Evolutionary conservation across 164 flowering plant genomes (phyloP), one percentile per base, ranked within the genome.

Genomic region (Annona squamosa): DNA sequence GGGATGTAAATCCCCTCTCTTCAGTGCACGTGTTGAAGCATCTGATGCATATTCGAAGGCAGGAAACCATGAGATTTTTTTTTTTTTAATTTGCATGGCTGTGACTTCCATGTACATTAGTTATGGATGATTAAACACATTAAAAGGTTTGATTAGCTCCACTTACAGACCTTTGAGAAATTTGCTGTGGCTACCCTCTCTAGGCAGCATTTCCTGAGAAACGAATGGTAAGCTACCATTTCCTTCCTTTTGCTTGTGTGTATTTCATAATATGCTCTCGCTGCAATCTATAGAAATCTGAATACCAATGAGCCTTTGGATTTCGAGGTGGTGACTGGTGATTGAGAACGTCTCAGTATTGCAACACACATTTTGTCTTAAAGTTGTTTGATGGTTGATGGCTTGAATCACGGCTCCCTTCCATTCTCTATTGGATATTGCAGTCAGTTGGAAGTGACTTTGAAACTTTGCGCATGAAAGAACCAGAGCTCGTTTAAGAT

Each of bases 71-170:
- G 19, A 63, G 18, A 19, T n/a, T 63, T 63, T 63, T 63, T 63
- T 17, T 37, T 4, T 63, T 63, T 63, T 63, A 4, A n/a, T 4
- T 63, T 17, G 65, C 26, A 16, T 63, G 26, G 65, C 26, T 19
- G 65, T 17, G 65, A 63, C 18, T 63, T 17, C 65, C 19, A 63
- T 63, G 65, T 63, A 63, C 65, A 63, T 63, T 63, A 63, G 65
- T 63, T 63, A 63, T 63, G 65, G 65, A 63, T 63, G 65, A 63
- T 63, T 63, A 63, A 19, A 63, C 5, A n/a, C 5, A 16, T n/a
- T 16, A 16, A 16, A 19, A 63, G 37, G 37, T 63, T 17, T 63
- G 26, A 63, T 63, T 17, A 63, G 19, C 18, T 63, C 65, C 9
- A 1, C 65, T 63, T 26, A 63, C 65, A 3, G 37, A 19, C 19